A percentile compares a stretch with the other conserved stretches of the same genome.
These are phyloP conservation scores for Phycomyces nitens DNA, from an alignment of 192 early-diverging fungal species.

Conservation along the genomic window DNA sequence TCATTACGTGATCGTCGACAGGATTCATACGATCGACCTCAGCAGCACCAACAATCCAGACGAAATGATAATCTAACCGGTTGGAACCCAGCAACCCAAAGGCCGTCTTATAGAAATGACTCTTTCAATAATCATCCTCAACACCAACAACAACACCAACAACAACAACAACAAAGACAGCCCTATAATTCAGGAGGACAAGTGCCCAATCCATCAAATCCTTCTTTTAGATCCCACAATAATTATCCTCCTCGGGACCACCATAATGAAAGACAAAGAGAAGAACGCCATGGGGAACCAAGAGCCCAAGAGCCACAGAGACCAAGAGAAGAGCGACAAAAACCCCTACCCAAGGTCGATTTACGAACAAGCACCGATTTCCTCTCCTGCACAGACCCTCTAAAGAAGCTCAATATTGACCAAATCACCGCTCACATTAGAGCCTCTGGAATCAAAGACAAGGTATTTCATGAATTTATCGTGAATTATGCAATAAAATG, in stretches of 20 bases:
- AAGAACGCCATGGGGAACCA: not conserved
- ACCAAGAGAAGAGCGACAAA: too few species aligned
- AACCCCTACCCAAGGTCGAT: conserved; percentile 6
- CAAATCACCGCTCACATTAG: not conserved
- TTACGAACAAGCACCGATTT: conserved; percentile 34
- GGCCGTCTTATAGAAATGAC: too few species aligned
- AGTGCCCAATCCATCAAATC: not conserved
- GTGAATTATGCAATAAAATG: not conserved
- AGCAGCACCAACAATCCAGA: not conserved
- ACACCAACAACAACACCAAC: not conserved
- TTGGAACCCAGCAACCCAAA: too few species aligned
- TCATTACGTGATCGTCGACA: conserved; percentile 22
- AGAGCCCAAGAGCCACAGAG: too few species aligned
- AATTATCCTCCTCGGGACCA: too few species aligned
- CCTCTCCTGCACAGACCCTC: conserved; percentile 17
- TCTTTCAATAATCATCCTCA: not conserved
- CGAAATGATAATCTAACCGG: too few species aligned
- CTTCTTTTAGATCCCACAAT: too few species aligned
- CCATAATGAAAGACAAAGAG: too few species aligned
- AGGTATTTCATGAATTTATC: too few species aligned
- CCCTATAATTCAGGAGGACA: not conserved
- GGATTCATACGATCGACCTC: not conserved
- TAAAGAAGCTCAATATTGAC: not conserved
- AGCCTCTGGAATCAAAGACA: not conserved
- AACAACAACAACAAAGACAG: not conserved